phyloP scores from a whole-genome alignment of 306 rosid genomes.

The Pyrus betulifolia region DNA sequence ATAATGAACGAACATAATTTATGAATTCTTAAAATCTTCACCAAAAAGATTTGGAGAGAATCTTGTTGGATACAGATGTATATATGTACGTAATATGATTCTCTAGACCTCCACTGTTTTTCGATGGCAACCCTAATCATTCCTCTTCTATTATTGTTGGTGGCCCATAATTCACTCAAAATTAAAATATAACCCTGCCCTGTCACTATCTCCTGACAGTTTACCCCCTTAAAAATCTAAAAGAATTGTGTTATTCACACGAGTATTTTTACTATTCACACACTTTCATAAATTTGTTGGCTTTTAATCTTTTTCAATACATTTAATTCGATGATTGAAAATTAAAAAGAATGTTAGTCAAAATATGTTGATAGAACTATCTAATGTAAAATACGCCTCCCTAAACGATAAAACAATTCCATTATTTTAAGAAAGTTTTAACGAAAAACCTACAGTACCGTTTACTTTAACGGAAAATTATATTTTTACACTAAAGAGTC shows the following conservation, averaged over 20 bases:
- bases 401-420: neutral
- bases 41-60: fast-evolving
- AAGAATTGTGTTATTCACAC: no score
- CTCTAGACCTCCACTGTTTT: neutral
- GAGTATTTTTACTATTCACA: no score
- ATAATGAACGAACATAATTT: fast-evolving
- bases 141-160: neutral
- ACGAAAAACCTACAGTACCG: no score
- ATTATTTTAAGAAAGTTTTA: neutral
- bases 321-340: fast-evolving
- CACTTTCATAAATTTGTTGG: fast-evolving
- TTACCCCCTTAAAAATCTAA: neutral
- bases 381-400: neutral
- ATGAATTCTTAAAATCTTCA: fast-evolving
- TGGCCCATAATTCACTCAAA: neutral
- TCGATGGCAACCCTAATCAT: neutral
- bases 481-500: no score
- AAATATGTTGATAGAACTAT: fast-evolving
- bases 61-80: no score
- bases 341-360: fast-evolving
- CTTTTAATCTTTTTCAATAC: fast-evolving
- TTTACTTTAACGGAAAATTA: no score
- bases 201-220: neutral
- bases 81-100: neutral
- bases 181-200: neutral